Conservation (phyloP, 2,329 filamentous ascomycete genomes). For the Chaetomium sp. region DNA sequence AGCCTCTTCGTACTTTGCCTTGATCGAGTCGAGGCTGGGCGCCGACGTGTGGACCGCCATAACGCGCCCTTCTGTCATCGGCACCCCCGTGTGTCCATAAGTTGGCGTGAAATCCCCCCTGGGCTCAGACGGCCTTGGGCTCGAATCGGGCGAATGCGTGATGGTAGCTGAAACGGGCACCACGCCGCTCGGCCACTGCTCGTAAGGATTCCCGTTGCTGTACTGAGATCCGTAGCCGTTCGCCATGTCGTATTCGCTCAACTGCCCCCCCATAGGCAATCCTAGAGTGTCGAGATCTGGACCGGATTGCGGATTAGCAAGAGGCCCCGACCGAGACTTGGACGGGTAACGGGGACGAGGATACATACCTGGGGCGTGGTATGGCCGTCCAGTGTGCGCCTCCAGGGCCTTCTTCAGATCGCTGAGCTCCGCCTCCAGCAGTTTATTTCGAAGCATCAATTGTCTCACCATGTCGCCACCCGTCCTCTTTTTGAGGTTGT, state of each 20-base stretch:
- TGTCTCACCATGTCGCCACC: constrained; percentile 56
- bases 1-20: constrained; percentile 1
- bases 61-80: background rate
- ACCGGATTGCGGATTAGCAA: background rate
- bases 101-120: constrained; percentile 18
- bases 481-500: constrained; percentile 63
- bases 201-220: constrained; percentile 8
- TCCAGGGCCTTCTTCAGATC: constrained; percentile 50
- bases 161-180: constrained; percentile 16
- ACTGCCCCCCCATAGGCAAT: constrained; percentile 39
- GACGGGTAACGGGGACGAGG: background rate
- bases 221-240: constrained; percentile 11
- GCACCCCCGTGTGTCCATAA: constrained; percentile 15
- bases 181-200: constrained; percentile 24
- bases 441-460: constrained; percentile 54
- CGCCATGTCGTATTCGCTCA: constrained; percentile 39
- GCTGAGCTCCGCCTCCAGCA: constrained; percentile 56
- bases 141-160: constrained; percentile 17
- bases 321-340: background rate
- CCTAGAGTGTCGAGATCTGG: constrained; percentile 46
- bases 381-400: constrained; percentile 45
- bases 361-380: constrained; percentile 46
- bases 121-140: constrained; percentile 11
- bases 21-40: background rate
- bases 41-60: constrained; percentile 13